Conservation (phyloP, 495 filamentous ascomycete genomes). For the Tetracladium setigerum region DNA sequence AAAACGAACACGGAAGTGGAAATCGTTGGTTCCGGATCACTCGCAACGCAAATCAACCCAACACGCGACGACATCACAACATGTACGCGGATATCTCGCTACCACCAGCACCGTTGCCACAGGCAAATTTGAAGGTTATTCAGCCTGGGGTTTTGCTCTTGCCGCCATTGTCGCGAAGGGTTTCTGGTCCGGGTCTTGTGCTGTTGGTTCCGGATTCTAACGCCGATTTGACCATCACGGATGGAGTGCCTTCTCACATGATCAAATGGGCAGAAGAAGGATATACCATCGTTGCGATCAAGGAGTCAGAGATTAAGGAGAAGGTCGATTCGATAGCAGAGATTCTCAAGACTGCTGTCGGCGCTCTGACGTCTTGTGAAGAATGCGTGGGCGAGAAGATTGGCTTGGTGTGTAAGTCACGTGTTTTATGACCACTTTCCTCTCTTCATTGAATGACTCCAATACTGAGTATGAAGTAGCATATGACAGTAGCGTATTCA, state of each 20-base stretch:
- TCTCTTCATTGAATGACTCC: no score
- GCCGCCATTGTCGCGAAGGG: constrained; percentile 20
- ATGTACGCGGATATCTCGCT: no score
- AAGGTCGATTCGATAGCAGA: constrained; percentile 5
- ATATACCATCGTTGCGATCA: constrained; percentile 41
- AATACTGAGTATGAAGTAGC: constrained; percentile 19
- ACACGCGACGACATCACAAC: no score
- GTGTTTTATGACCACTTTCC: no score
- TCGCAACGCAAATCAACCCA: no score
- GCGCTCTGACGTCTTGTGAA: not conserved
- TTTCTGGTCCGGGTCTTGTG: constrained; percentile 22
- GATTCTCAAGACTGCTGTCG: constrained; percentile 9
- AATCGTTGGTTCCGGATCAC: no score
- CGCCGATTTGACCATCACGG: not conserved
- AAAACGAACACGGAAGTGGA: no score
- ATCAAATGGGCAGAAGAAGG: constrained; percentile 57
- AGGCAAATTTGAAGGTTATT: no score
- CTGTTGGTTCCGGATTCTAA: constrained; percentile 18
- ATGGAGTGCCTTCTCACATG: constrained; percentile 30
- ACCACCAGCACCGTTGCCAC: no score
- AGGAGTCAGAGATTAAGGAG: not conserved
- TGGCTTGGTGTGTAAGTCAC: no score
- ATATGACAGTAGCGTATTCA: constrained; percentile 23
- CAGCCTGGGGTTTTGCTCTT: no score
- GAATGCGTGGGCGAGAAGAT: no score